phyloP scores from a whole-genome alignment of 768 basidiomycete genomes.

The Nevesoporus exiguus region DNA sequence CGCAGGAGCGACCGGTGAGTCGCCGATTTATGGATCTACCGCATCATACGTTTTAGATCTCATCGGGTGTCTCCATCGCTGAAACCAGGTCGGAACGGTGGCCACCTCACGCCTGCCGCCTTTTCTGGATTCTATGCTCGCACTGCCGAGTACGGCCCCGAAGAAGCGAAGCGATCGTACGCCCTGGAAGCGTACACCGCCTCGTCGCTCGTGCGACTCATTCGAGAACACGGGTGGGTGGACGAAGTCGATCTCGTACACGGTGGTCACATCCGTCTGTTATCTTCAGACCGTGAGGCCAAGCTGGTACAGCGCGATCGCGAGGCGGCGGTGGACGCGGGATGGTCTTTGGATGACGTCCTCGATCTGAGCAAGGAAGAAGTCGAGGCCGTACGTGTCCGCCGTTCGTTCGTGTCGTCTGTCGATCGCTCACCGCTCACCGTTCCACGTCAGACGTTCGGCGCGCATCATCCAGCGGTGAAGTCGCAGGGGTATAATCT shows the following conservation, averaged over 20 bases:
- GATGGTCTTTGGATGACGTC: slow-evolving; percentile 43
- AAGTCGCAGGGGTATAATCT: slow-evolving; percentile 58
- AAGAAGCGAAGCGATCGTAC: slow-evolving; percentile 53
- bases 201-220: slow-evolving; percentile 44
- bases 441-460: slow-evolving; percentile 22
- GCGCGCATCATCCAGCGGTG: slow-evolving; percentile 49
- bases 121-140: slow-evolving; percentile 46
- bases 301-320: slow-evolving; percentile 41
- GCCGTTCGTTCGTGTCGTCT: background rate
- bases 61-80: background rate
- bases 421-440: background rate
- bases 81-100: slow-evolving; percentile 67
- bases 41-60: background rate
- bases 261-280: slow-evolving; percentile 49
- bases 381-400: slow-evolving; percentile 42
- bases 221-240: slow-evolving; percentile 42
- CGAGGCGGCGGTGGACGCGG: slow-evolving; percentile 50
- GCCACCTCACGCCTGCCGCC: slow-evolving; percentile 58
- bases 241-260: slow-evolving; percentile 59
- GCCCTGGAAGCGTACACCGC: slow-evolving; percentile 58
- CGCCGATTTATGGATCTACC: background rate
- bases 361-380: slow-evolving; percentile 47
- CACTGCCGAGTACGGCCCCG: slow-evolving; percentile 40
- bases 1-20: slow-evolving; percentile 71
- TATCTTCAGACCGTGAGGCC: slow-evolving; percentile 47